A percentile compares a stretch with the other conserved stretches of the same genome.
Conservation (phyloP, 306 rosid genomes). For the Castanea crenata region DNA sequence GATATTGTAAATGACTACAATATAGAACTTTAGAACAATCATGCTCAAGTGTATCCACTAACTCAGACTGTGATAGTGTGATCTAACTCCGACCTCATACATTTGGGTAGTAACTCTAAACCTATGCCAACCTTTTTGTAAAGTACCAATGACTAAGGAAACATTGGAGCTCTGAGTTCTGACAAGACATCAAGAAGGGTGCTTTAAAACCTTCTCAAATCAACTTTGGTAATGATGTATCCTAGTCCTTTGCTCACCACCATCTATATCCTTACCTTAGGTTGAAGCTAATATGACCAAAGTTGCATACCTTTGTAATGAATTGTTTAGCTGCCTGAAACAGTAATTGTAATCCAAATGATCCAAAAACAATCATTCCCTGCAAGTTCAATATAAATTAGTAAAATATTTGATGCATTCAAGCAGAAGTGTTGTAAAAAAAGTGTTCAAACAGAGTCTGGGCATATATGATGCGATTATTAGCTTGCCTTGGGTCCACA, state of each 20-base stretch:
- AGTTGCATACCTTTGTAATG: conserved; percentile 26
- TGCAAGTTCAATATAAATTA: conserved; percentile 31
- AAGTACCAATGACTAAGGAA: not conserved
- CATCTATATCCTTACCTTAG: not conserved
- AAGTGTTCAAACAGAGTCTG: not conserved
- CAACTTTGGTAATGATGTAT: not conserved
- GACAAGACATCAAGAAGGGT: not conserved
- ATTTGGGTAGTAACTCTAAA: no score
- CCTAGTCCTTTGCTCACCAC: not conserved
- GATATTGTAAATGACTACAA: not conserved
- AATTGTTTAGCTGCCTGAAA: conserved; percentile 51
- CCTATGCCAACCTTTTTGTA: not conserved
- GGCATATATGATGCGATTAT: not conserved
- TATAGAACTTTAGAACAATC: not conserved
- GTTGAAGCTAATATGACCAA: not conserved
- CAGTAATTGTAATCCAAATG: conserved; percentile 68
- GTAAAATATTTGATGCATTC: not conserved
- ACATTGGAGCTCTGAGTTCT: not conserved
- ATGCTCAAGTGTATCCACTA: not conserved
- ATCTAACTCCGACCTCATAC: no score
- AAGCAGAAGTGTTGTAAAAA: not conserved
- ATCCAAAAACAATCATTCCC: conserved; percentile 83
- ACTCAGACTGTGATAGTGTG: not conserved
- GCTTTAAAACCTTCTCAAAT: not conserved
- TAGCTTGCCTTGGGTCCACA: no score